These are phyloP conservation scores for Tetrapisispora arboricola DNA, from an alignment of 805 yeast species.

Conservation along the genomic window DNA sequence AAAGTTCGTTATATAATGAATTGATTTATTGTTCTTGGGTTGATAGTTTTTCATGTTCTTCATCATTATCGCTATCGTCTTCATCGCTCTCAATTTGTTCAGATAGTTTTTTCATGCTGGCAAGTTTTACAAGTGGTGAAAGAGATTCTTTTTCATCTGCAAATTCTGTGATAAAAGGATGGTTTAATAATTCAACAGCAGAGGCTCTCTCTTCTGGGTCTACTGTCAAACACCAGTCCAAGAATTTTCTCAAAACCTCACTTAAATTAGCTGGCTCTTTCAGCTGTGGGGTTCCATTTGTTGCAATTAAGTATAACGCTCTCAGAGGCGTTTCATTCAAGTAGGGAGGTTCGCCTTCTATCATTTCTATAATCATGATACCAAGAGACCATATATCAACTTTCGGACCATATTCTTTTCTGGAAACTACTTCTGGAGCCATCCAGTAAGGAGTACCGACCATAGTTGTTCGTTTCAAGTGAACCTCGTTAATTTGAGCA, in stretches of 20 bases:
- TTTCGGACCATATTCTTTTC: conserved; percentile 92
- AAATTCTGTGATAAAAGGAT: conserved; percentile 47
- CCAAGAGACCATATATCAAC: conserved; percentile 98
- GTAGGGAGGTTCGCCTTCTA: conserved; percentile 98
- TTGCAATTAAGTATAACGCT: conserved; percentile 88
- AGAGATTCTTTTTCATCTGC: conserved; percentile 53
- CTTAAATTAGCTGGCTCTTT: conserved; percentile 80
- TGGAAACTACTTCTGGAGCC: conserved; percentile 98
- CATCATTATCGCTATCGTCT: conserved; percentile 4
- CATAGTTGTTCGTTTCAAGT: conserved; percentile 89
- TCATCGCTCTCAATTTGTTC: conserved; percentile 30
- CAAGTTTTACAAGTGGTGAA: conserved; percentile 66
- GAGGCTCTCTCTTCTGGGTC: conserved; percentile 73
- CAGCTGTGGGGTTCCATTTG: conserved; percentile 91
- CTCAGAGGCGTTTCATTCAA: conserved; percentile 90
- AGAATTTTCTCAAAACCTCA: conserved; percentile 52
- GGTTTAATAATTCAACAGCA: conserved; percentile 60
- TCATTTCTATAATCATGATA: conserved; percentile 97
- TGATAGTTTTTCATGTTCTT: not conserved
- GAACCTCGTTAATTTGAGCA: conserved; percentile 78
- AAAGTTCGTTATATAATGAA: too few relatives aligned
- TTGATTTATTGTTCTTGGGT: not conserved
- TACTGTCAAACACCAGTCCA: conserved; percentile 72
- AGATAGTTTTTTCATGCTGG: conserved; percentile 52
- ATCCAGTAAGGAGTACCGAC: conserved; percentile 99